These are phyloP conservation scores for Danielia reshetovae DNA, from an alignment of 805 yeast species.

Conservation along the genomic window DNA sequence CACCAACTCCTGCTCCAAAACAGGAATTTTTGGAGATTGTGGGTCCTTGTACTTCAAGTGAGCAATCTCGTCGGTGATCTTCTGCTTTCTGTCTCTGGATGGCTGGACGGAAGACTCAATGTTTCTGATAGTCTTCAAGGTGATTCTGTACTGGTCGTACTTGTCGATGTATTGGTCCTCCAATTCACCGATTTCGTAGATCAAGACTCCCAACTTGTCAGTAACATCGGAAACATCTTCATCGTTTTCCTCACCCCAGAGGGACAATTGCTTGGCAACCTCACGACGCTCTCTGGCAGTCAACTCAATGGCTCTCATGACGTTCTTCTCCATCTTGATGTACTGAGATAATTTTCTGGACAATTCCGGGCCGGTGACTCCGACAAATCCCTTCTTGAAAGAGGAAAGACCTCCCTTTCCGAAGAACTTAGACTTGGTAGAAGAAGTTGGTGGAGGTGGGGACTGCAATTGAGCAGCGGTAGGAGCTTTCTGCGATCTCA, in stretches of 20 bases:
- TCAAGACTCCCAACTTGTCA: conserved; percentile 92
- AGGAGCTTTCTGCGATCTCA: conserved; percentile 76
- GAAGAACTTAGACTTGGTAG: conserved; percentile 69
- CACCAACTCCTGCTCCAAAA: conserved; percentile 96
- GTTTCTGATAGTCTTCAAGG: conserved; percentile 90
- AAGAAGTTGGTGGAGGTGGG: conserved; percentile 78
- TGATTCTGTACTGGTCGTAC: conserved; percentile 96
- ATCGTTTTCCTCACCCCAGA: conserved; percentile 98
- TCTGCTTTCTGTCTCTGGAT: conserved; percentile 95
- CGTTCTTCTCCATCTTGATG: conserved; percentile 94
- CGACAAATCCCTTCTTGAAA: conserved; percentile 82
- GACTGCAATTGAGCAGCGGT: conserved; percentile 76
- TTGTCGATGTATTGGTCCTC: conserved; percentile 98
- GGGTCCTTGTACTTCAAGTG: conserved; percentile 98
- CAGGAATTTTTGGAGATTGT: conserved; percentile 90
- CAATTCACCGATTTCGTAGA: conserved; percentile 95
- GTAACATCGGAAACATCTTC: conserved; percentile 97
- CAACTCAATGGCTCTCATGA: conserved; percentile 89
- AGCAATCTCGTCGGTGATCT: conserved; percentile 96
- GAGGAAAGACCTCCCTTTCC: conserved; percentile 68
- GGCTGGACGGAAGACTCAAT: conserved; percentile 98
- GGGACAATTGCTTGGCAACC: conserved; percentile 93
- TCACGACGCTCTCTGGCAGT: conserved; percentile 92
- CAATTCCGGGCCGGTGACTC: conserved; percentile 90
- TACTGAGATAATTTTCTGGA: conserved; percentile 86